These are phyloP conservation scores for Chimonanthus salicifolius DNA, from an alignment of 164 flowering plant species.

Conservation along the genomic window DNA sequence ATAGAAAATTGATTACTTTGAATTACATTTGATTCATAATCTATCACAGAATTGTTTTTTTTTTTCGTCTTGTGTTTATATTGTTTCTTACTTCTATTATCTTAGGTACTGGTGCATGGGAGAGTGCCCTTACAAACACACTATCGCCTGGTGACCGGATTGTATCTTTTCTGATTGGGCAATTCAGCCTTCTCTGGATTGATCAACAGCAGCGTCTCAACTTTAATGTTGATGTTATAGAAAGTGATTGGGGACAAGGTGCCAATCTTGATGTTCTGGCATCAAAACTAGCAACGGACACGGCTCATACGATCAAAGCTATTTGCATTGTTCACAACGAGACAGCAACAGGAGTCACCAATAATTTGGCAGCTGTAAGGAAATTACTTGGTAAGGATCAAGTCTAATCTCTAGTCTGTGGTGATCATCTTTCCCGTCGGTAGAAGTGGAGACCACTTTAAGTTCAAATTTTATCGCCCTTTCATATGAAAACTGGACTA, in stretches of 20 bases:
- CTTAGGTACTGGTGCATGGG: conserved; percentile 98
- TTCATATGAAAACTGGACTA: no score
- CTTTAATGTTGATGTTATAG: conserved; percentile 85
- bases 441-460: no score
- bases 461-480: no score
- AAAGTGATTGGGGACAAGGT: conserved; percentile 95
- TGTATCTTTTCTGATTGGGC: conserved; percentile 85
- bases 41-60: no score
- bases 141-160: conserved; percentile 85
- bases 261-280: conserved; percentile 80
- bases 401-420: neutral
- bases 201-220: conserved; percentile 91
- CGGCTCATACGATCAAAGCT: conserved; percentile 84
- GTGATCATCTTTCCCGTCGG: neutral
- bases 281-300: conserved; percentile 72
- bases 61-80: no score
- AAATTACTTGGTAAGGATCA: conserved; percentile 64
- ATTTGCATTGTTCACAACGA: conserved; percentile 92
- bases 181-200: conserved; percentile 96
- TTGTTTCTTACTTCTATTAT: no score
- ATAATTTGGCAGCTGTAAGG: conserved; percentile 76
- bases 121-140: conserved; percentile 94
- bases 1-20: neutral
- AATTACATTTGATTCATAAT: no score
- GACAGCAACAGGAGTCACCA: conserved; percentile 96